A percentile compares a stretch with the other conserved stretches of the same genome.
These are phyloP conservation scores for Silene vulgaris DNA, from an alignment of 179 eudicot species.

Conservation along the genomic window DNA sequence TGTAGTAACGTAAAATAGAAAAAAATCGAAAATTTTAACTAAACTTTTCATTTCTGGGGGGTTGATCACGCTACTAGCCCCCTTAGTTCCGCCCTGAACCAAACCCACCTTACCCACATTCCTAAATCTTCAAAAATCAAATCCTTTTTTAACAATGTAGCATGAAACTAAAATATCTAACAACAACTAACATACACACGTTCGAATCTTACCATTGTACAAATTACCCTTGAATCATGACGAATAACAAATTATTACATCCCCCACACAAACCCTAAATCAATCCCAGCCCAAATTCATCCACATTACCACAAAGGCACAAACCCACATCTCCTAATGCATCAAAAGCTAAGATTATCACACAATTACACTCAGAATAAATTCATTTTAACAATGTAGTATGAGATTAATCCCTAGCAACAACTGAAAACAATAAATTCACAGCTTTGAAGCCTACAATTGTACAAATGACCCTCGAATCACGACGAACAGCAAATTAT, in stretches of 20 bases:
- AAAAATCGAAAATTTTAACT: no score
- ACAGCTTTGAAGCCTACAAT: constrained; percentile 18
- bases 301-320: constrained; percentile 11
- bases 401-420: not conserved
- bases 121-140: no score
- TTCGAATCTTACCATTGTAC: constrained; percentile 21
- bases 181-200: not conserved
- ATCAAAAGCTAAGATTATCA: no score
- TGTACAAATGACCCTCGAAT: not conserved
- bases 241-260: not conserved
- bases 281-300: constrained; percentile 7
- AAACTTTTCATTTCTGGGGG: no score
- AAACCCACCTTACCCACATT: no score
- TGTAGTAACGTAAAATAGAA: no score
- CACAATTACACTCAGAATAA: not conserved
- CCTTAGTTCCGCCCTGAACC: no score
- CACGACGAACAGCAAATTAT: not conserved
- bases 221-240: not conserved
- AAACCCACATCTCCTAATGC: not conserved
- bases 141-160: no score
- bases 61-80: no score
- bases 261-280: constrained; percentile 16
- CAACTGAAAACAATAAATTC: not conserved
- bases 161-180: not conserved
- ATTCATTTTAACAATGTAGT: constrained; percentile 9